A percentile compares a stretch with the other conserved stretches of the same genome.
phyloP scores from a whole-genome alignment of 306 rosid genomes.

The Vigna trinervia region DNA sequence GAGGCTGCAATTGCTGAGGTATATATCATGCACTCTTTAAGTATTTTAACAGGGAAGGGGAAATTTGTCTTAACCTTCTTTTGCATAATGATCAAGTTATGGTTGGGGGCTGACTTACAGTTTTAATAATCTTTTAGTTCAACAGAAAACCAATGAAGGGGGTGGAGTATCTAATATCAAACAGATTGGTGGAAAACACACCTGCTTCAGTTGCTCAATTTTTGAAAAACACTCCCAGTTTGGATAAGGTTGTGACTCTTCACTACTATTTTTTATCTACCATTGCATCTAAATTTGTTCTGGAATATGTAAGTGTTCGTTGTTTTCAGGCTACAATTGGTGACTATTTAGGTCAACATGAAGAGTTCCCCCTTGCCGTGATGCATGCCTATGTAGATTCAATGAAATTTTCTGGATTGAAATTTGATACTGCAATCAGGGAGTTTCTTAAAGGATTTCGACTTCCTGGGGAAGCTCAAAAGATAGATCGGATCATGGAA shows the following conservation, averaged over 20 bases:
- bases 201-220: conserved; percentile 93
- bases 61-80: conserved; percentile 24
- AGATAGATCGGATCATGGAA: conserved; percentile 99
- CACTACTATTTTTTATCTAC: conserved; percentile 35
- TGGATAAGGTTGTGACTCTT: conserved; percentile 80
- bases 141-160: conserved; percentile 90
- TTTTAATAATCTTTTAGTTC: conserved; percentile 74
- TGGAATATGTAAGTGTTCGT: conserved; percentile 38
- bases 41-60: conserved; percentile 39
- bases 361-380: conserved; percentile 97
- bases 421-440: conserved; percentile 91
- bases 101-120: conserved; percentile 54
- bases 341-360: conserved; percentile 98
- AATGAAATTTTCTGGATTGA: conserved; percentile 90
- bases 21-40: conserved; percentile 34
- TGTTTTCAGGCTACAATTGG: conserved; percentile 89
- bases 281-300: conserved; percentile 42
- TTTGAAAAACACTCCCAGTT: conserved; percentile 79
- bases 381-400: conserved; percentile 98
- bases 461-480: conserved; percentile 99
- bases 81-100: conserved; percentile 38
- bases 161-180: conserved; percentile 81
- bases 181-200: conserved; percentile 85
- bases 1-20: conserved; percentile 96
- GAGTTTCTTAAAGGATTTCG: conserved; percentile 98